phyloP scores from a whole-genome alignment of 2,329 filamentous ascomycete genomes.

The Colletotrichum viniferum region DNA sequence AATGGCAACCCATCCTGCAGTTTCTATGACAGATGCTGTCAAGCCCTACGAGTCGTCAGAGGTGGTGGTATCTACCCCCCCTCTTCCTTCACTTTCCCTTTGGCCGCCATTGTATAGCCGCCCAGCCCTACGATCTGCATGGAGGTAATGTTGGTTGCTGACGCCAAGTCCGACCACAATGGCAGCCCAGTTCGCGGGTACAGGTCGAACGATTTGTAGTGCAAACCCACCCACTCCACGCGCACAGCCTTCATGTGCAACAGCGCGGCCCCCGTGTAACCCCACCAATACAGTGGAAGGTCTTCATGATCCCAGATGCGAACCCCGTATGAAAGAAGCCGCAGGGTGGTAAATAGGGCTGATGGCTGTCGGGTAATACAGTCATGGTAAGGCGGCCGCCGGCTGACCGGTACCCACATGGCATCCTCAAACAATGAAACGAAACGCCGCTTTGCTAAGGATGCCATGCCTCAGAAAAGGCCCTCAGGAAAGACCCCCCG shows the following conservation, averaged over 20 bases:
- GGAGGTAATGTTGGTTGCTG: background rate
- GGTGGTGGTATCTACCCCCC: background rate
- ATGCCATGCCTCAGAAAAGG: background rate
- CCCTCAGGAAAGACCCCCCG: background rate
- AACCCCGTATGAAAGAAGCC: background rate
- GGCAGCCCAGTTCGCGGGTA: background rate
- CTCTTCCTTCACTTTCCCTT: background rate
- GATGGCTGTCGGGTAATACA: background rate
- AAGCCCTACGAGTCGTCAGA: background rate
- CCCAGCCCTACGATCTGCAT: slow-evolving; percentile 14
- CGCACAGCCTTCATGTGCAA: background rate
- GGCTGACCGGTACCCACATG: background rate
- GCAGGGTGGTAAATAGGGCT: background rate
- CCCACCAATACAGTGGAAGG: background rate
- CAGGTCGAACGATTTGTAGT: background rate
- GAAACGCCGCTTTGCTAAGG: background rate
- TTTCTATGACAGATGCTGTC: background rate
- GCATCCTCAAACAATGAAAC: background rate
- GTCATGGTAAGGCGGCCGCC: slow-evolving; percentile 5
- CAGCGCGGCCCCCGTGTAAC: background rate
- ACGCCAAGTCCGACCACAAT: background rate
- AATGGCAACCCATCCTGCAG: background rate
- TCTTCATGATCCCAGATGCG: background rate
- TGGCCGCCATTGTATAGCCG: background rate
- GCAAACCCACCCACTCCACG: background rate